Evolutionary conservation across 306 rosid genomes (phyloP), one percentile per base, ranked within the genome.

Genomic region (Corylus americana): DNA sequence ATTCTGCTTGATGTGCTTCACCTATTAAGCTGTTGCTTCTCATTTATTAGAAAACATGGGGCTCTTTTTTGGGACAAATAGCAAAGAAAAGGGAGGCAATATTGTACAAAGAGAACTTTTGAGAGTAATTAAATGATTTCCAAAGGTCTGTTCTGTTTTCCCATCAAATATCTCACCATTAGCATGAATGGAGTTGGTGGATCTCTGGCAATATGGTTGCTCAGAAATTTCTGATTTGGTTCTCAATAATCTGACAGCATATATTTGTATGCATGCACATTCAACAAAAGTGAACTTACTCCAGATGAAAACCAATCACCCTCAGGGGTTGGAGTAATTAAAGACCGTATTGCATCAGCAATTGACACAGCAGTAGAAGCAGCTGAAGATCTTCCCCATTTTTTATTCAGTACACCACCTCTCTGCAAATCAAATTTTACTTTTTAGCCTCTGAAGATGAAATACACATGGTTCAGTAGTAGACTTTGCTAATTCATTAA

Each of bases 381-480:
- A 79, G 99, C 99, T 50, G 99, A 95, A 7, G 99, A 95, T 90
- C 99, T 89, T 78, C 99, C 99, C 99, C 99, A 95, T 82, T 95
- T 95, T 74, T 93, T 13, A 71, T 93, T 95, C 68, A 95, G 94
- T 77, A 57, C 88, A 9, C 99, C 98, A 68, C 99, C 99, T 86
- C 99, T 93, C 99, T 95, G 86, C 49, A 82, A 84, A 74, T 78
- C 69, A 61, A 71, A 61, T 83, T 29, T 27, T 20, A 50, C 67
- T 71, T 69, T 79, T 73, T 57, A 83, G 81, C 79, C 27, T 44
- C 57, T 73, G 39, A 73, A 69, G 1, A 50, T 55, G 55, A 72
- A 10, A 55, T 27, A 57, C 25, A 37, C 25, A 59, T 51, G 2
- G 42, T 35, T 3, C 25, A 0, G 13, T 16, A 51, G 27, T 17